These are phyloP conservation scores for Recurvomyces mirabilis DNA, from an alignment of 495 filamentous ascomycete species.

Conservation along the genomic window DNA sequence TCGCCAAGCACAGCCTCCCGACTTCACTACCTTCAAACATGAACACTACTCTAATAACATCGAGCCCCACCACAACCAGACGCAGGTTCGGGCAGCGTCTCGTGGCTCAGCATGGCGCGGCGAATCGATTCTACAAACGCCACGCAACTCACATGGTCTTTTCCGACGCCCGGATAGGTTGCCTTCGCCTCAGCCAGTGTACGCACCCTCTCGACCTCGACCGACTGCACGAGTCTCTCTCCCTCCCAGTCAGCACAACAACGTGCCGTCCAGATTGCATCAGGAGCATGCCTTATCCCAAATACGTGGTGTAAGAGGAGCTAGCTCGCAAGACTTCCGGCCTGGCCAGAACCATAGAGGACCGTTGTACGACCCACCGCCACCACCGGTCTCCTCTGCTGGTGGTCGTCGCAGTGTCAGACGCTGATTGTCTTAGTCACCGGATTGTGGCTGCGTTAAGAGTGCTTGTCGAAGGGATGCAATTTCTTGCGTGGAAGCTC, in stretches of 20 bases:
- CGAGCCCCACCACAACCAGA: too few relatives aligned
- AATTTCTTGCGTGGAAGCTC: too few relatives aligned
- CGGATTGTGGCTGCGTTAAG: not conserved
- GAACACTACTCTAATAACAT: too few relatives aligned
- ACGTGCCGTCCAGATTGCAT: not conserved
- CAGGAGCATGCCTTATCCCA: conserved; percentile 7
- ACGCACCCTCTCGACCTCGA: too few relatives aligned
- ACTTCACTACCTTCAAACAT: too few relatives aligned
- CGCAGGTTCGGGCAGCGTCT: too few relatives aligned
- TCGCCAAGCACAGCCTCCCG: too few relatives aligned
- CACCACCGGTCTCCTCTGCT: conserved; percentile 4
- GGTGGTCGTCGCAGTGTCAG: conserved; percentile 9
- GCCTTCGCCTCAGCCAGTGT: too few relatives aligned
- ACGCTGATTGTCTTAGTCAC: conserved; percentile 2
- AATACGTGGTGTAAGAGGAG: conserved; percentile 14
- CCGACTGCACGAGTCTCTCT: conserved; percentile 5
- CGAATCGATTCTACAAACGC: not conserved
- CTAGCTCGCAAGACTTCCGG: conserved; percentile 9
- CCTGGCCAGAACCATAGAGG: not conserved
- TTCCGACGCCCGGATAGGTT: conserved; percentile 12
- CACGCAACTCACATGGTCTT: conserved; percentile 5
- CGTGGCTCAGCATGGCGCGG: too few relatives aligned
- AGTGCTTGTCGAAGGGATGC: too few relatives aligned
- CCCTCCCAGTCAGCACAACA: not conserved
- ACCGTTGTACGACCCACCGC: not conserved